phyloP scores from a whole-genome alignment of 1,284 basidiomycete species.

The Papiliotrema flavescens region DNA sequence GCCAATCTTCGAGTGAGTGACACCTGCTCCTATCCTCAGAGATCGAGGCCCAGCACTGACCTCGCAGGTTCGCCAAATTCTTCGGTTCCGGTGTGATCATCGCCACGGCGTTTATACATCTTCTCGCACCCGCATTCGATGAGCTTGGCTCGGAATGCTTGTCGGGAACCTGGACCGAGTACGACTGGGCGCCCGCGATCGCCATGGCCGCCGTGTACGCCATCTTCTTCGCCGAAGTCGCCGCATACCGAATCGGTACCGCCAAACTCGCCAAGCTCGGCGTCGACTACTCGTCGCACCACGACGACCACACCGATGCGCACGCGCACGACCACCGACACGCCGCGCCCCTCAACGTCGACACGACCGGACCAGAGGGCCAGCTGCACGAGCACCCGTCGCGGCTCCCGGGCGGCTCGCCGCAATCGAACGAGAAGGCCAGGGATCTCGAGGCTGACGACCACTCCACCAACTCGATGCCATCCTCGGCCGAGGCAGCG shows the following conservation, averaged over 20 bases:
- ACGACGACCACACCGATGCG: slow-evolving; percentile 53
- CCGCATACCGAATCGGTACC: slow-evolving; percentile 66
- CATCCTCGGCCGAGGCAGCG: slow-evolving; percentile 37
- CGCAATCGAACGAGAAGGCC: background rate
- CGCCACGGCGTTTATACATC: slow-evolving; percentile 86
- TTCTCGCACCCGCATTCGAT: slow-evolving; percentile 70
- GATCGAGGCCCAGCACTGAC: background rate
- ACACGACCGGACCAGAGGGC: slow-evolving; percentile 27
- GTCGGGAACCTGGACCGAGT: slow-evolving; percentile 64
- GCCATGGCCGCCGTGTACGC: slow-evolving; percentile 73
- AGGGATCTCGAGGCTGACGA: slow-evolving; percentile 10
- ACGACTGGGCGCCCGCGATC: slow-evolving; percentile 75
- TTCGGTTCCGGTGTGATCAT: slow-evolving; percentile 95
- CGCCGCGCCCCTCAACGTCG: slow-evolving; percentile 48
- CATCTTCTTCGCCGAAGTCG: slow-evolving; percentile 79
- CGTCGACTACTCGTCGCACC: slow-evolving; percentile 51
- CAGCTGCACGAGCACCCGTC: slow-evolving; percentile 29
- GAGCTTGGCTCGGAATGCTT: slow-evolving; percentile 71
- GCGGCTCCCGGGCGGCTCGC: slow-evolving; percentile 7
- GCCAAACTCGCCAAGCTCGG: slow-evolving; percentile 34
- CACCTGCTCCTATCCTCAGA: no score
- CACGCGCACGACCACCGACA: slow-evolving; percentile 67
- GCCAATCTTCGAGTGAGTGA: slow-evolving; percentile 66
- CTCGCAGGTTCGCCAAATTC: slow-evolving; percentile 76
- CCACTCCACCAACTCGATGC: slow-evolving; percentile 15